Base-by-base conservation (phyloP, 2,329 filamentous ascomycete genomes). In the Talaromyces funiculosus region DNA sequence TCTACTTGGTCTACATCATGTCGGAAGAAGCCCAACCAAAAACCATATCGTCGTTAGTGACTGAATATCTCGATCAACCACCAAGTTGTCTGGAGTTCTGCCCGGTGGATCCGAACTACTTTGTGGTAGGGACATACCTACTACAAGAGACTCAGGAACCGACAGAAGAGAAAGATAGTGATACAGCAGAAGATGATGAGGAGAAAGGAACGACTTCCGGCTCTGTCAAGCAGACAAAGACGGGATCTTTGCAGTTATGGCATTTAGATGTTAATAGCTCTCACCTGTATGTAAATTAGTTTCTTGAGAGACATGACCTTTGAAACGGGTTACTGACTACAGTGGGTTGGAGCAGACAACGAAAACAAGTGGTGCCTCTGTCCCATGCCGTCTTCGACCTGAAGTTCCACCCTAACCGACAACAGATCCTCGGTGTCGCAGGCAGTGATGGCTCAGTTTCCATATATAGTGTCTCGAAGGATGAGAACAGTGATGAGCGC, bases 121-220 rank as follows among this genome's bases (percentile, higher is more conserved):
- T 96, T 65, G 80, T 95, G 0, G 83, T 96, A 53, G 93, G 92
- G 40, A 96, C 92, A 1, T 97, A 97, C 74, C 84, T 88, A 64
- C 81, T 96, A 35, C 71, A 70, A 24, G 70, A 77, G 60, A 43
- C 31, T 37, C 37, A n/a, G 14, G 45, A 61, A 9, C 2, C 16
- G 6, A 16, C 22, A 6, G 66, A 64, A 20, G 69, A 71, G 49
- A 66, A 65, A 10, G 68, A 68, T 16, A 65, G 67, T 37, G 67
- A 62, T 20, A 57, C 64, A 24, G 18, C 16, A 20, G 43, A 59
- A 31, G 67, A 63, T 24, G 68, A 71, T 37, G 65, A 65, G 9
- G 70, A 69, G 16, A 65, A 68, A 38, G 68, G 20, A 43, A 47
- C 31, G 10, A 9, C 55, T 14, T 33, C 56, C 6, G 14, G 62